Evolutionary conservation across 176 grass and related monocot species (phyloP).

Genomic region (Zea mays): DNA sequence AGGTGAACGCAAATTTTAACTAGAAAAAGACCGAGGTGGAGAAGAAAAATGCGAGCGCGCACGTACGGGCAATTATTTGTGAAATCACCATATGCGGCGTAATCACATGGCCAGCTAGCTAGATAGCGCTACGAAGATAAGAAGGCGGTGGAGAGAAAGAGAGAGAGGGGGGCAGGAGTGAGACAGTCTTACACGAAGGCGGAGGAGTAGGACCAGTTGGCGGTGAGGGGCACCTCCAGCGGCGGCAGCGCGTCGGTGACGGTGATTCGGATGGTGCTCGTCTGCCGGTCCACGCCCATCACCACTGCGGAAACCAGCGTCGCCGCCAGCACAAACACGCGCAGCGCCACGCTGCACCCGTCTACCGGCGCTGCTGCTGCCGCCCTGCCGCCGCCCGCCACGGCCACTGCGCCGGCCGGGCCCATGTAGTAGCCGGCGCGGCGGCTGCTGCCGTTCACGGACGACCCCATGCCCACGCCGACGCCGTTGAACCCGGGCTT

Average conservation of each 20-base stretch:
- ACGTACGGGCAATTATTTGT: neutral
- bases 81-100: neutral
- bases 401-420: neutral
- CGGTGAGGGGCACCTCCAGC: conserved; percentile 50
- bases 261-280: conserved; percentile 35
- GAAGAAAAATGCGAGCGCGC: neutral
- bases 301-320: conserved; percentile 63
- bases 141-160: neutral
- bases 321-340: conserved; percentile 41
- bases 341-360: conserved; percentile 39
- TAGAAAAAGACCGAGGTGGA: neutral
- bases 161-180: neutral
- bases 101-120: neutral
- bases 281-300: conserved; percentile 64
- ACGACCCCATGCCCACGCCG: neutral
- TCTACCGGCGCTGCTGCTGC: conserved; percentile 22
- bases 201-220: conserved; percentile 65
- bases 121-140: neutral
- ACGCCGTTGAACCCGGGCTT: conserved; percentile 58
- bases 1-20: neutral
- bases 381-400: neutral
- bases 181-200: conserved; percentile 65
- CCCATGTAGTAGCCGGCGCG: conserved; percentile 24
- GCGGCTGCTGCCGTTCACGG: conserved; percentile 32
- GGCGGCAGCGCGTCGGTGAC: conserved; percentile 47